Evolutionary conservation across 164 flowering plant species (phyloP), one percentile per base, ranked within the genome.

Genomic region (Berberis thunbergii): DNA sequence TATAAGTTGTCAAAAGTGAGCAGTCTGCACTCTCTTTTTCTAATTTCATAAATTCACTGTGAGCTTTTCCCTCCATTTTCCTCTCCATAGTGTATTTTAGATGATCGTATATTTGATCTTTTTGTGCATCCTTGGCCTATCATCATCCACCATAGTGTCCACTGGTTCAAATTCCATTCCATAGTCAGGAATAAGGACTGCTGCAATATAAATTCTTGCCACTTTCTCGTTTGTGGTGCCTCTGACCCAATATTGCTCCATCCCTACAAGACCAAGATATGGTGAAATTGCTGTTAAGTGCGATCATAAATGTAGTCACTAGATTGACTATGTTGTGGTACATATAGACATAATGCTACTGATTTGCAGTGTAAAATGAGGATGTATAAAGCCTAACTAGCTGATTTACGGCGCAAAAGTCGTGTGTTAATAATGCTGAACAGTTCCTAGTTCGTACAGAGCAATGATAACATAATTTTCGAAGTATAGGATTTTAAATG

Each of bases 131-230:
- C 43, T 42, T 7, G 60, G 64, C 43, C 57, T 38, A 26, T 54
- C 11, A 12, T 50, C 1, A 42, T 70, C 64, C 4, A 69, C 55
- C 63, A 64, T 67, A 7, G 63, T 69, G 40, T 69, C 65, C 54
- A 74, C 41, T 44, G 76, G 80, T 45, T 62, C 73, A 43, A 74
- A 48, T 59, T 71, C 77, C 45, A 64, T 68, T 26, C 67, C 71
- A 9, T 61, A 62, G 2, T 57, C 57, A 26, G 74, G 75, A 2
- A n/a, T 1, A 2, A 74, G 13, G 48, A 77, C 74, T 52, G 74
- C 39, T 7, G 75, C 76, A 59, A 3, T 67, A 61, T 26, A 26
- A 26, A 26, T 26, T 12, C 80, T 72, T 62, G 69, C 45, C 42
- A 46, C 64, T 50, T 55, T 13, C 45, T 56, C 46, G 7, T 69